Conservation (phyloP, 2,329 filamentous ascomycete species). For the Ceratocystis destructans region DNA sequence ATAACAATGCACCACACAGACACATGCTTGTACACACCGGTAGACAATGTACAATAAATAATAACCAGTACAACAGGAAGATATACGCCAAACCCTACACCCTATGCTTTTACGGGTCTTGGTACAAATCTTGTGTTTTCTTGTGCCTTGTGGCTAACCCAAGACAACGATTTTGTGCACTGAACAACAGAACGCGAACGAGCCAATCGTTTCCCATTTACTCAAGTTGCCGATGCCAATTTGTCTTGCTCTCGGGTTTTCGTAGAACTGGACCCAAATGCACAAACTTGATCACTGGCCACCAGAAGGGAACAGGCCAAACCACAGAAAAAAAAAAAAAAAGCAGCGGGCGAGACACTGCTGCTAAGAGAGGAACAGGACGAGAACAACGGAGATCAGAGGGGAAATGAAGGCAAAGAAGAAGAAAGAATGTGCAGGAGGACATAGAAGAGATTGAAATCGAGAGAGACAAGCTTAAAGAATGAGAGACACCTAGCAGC, state of each 20-base stretch:
- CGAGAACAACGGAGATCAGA: not conserved
- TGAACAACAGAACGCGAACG: not conserved
- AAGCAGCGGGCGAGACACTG: not conserved
- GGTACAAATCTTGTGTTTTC: not conserved
- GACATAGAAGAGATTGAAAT: not conserved
- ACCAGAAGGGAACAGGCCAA: not conserved
- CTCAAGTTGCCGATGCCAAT: not conserved
- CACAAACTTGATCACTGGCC: not conserved
- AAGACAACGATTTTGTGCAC: not conserved
- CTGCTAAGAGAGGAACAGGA: not conserved
- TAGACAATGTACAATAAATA: not conserved
- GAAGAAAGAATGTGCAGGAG: not conserved
- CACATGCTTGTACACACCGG: not conserved
- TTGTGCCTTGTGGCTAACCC: not conserved
- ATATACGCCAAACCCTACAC: not conserved
- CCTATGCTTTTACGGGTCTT: not conserved
- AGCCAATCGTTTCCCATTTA: not conserved
- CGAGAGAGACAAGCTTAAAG: not conserved
- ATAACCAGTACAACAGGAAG: not conserved
- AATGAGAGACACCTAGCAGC: not conserved
- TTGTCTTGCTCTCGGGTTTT: not conserved
- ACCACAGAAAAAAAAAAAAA: no score
- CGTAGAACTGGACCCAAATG: not conserved
- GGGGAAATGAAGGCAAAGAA: not conserved
- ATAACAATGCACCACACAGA: conserved; percentile 1